These are phyloP conservation scores for Cladophialophora chaetospira DNA, from an alignment of 2,329 filamentous ascomycete species.

Conservation along the genomic window DNA sequence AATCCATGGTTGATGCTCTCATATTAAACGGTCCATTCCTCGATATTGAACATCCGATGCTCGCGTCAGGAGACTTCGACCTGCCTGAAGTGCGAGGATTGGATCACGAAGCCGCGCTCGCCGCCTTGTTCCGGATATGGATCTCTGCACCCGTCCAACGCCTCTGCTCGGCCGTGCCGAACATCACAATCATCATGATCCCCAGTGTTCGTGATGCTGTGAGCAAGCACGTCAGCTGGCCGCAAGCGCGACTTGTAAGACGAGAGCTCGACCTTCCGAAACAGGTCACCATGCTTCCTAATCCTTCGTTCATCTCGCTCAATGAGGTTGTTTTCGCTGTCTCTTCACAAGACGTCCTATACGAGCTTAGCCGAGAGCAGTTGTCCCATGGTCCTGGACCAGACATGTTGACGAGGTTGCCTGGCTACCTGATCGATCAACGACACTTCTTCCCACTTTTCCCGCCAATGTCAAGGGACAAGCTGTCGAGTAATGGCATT, in stretches of 20 bases:
- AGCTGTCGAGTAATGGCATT: conserved; percentile 65
- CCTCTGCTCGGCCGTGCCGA: conserved; percentile 70
- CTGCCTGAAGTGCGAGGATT: conserved; percentile 60
- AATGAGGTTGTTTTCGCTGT: conserved; percentile 86
- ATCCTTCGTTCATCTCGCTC: conserved; percentile 84
- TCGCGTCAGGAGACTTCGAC: conserved; percentile 79
- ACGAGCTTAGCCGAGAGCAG: conserved; percentile 77
- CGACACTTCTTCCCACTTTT: conserved; percentile 89
- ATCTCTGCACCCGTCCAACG: conserved; percentile 73
- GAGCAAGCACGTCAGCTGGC: conserved; percentile 83
- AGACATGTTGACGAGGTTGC: conserved; percentile 68
- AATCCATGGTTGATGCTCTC: conserved; percentile 74
- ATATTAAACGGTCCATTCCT: conserved; percentile 86
- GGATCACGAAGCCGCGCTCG: conserved; percentile 78
- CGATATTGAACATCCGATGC: conserved; percentile 84
- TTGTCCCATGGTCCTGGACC: conserved; percentile 58
- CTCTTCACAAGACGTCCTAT: conserved; percentile 80
- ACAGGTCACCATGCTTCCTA: conserved; percentile 75
- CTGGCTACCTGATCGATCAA: conserved; percentile 81
- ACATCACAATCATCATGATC: conserved; percentile 76
- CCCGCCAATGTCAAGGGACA: conserved; percentile 71
- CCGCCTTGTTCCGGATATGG: conserved; percentile 78
- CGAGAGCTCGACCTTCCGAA: conserved; percentile 79
- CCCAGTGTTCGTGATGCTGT: conserved; percentile 83
- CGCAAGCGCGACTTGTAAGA: conserved; percentile 68